phyloP scores from a whole-genome alignment of 805 yeast genomes.

The Candida schatavii region DNA sequence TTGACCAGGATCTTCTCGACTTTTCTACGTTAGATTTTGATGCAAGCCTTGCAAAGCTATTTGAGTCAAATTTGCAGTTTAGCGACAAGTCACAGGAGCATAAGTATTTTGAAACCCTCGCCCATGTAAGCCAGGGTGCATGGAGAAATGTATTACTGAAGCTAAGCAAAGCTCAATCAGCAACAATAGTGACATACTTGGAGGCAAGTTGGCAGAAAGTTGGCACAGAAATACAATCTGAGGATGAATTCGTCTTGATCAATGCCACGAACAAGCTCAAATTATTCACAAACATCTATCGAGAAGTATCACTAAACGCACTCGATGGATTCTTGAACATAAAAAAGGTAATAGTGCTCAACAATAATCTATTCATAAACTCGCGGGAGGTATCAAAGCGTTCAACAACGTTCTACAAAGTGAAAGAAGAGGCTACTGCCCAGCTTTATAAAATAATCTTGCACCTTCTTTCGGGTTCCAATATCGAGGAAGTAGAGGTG shows the following conservation, averaged over 20 bases:
- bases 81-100: no score
- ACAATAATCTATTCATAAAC: constrained; percentile 15
- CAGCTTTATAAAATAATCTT: constrained; percentile 16
- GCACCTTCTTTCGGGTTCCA: not conserved
- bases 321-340: constrained; percentile 6
- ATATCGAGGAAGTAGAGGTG: not conserved
- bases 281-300: constrained; percentile 23
- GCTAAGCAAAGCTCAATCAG: no score
- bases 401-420: constrained; percentile 39
- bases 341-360: constrained; percentile 4
- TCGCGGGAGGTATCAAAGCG: constrained; percentile 19
- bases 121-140: not conserved
- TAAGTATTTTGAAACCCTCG: not conserved
- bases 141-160: not conserved
- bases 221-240: constrained; percentile 15
- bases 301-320: not conserved
- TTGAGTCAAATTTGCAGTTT: no score
- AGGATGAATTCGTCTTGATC: constrained; percentile 18
- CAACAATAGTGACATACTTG: no score
- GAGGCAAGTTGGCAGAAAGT: no score
- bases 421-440: constrained; percentile 39
- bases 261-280: constrained; percentile 19
- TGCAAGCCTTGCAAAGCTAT: no score
- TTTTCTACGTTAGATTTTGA: no score
- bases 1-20: not conserved